Conservation (phyloP, 805 yeast genomes). For the Isabelozyma pseudorhagii region DNA sequence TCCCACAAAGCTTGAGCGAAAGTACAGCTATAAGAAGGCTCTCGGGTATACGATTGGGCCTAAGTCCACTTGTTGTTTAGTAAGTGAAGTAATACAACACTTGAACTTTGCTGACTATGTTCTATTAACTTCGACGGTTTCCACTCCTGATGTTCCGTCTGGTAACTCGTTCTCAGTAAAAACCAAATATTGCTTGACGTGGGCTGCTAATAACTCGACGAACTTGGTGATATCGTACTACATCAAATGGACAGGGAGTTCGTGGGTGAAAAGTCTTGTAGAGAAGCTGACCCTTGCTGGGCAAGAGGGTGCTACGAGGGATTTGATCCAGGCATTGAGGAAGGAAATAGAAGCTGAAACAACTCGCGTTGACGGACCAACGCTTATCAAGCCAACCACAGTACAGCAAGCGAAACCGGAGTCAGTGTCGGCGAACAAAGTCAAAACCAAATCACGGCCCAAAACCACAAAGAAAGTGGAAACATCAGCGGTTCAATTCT, state of each 20-base stretch:
- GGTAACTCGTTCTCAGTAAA: slow-evolving; percentile 77
- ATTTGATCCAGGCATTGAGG: slow-evolving; percentile 39
- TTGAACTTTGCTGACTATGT: slow-evolving; percentile 54
- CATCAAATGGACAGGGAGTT: slow-evolving; percentile 85
- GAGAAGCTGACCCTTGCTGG: slow-evolving; percentile 84
- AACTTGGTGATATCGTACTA: slow-evolving; percentile 62
- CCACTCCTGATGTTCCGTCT: slow-evolving; percentile 93
- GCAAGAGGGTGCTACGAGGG: slow-evolving; percentile 61
- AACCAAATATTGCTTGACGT: slow-evolving; percentile 68
- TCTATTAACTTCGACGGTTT: slow-evolving; percentile 58
- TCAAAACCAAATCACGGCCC: background rate
- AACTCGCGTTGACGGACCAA: slow-evolving; percentile 17
- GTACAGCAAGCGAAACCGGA: background rate
- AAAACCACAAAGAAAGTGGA: background rate
- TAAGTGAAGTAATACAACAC: slow-evolving; percentile 54
- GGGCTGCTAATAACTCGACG: slow-evolving; percentile 69
- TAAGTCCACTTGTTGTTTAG: slow-evolving; percentile 77
- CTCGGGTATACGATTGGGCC: slow-evolving; percentile 87
- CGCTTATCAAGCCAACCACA: slow-evolving; percentile 2
- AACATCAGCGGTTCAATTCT: slow-evolving; percentile 4
- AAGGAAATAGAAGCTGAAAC: slow-evolving; percentile 22
- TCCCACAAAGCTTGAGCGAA: slow-evolving; percentile 42
- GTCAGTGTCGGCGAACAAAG: background rate
- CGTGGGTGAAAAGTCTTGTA: slow-evolving; percentile 89
- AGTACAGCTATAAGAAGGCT: slow-evolving; percentile 68